phyloP scores from a whole-genome alignment of 148 eudicot genomes.

The Selenicereus undatus region DNA sequence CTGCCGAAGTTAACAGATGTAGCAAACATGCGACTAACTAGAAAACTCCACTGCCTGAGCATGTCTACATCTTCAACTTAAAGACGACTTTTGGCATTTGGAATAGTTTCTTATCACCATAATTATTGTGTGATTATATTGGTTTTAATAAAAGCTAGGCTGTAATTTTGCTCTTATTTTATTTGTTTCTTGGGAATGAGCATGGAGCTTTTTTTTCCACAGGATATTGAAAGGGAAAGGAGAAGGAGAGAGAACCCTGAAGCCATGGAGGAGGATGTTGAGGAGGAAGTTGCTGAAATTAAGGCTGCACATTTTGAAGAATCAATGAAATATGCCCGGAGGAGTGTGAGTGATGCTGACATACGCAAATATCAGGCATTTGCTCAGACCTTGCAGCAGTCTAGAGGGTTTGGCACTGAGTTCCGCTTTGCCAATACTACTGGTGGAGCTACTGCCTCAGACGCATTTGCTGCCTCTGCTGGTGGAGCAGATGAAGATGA shows the following conservation, averaged over 20 bases:
- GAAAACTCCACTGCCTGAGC: too few relatives aligned
- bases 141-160: not conserved
- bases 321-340: conserved; percentile 81
- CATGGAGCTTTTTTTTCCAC: conserved; percentile 15
- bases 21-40: too few relatives aligned
- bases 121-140: not conserved
- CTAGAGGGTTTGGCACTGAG: conserved; percentile 75
- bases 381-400: conserved; percentile 87
- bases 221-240: conserved; percentile 80
- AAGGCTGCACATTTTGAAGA: conserved; percentile 82
- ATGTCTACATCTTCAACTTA: too few relatives aligned
- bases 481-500: conserved; percentile 85
- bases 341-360: conserved; percentile 93
- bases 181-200: not conserved
- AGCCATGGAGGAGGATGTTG: conserved; percentile 85
- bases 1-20: too few relatives aligned
- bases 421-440: conserved; percentile 53
- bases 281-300: conserved; percentile 81
- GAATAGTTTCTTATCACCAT: too few relatives aligned
- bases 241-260: conserved; percentile 73
- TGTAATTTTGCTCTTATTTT: not conserved
- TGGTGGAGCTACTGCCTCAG: conserved; percentile 36
- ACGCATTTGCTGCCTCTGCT: conserved; percentile 66
- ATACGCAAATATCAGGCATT: conserved; percentile 89
- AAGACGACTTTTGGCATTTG: too few relatives aligned